Evolutionary conservation across 2,329 filamentous ascomycete species (phyloP).

Genomic region (Phoma herbarum): DNA sequence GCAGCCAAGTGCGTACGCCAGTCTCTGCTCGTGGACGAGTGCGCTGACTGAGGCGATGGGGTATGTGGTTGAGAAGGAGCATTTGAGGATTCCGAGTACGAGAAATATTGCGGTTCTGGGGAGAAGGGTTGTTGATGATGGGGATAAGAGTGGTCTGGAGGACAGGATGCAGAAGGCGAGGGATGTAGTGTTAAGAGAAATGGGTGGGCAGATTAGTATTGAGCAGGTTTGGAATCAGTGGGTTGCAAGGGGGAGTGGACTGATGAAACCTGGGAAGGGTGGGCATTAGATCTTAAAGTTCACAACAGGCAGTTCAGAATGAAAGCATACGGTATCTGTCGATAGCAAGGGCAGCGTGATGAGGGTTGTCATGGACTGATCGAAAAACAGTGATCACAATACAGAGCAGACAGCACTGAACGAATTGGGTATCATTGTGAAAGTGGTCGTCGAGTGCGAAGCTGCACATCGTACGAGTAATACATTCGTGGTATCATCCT

Average conservation of each 20-base stretch:
- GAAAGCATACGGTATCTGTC: background rate
- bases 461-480: constrained; percentile 39
- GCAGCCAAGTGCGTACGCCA: constrained; percentile 77
- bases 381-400: background rate
- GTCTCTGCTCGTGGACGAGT: constrained; percentile 80
- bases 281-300: constrained; percentile 45
- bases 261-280: constrained; percentile 56
- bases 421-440: constrained; percentile 51
- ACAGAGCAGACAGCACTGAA: constrained; percentile 30
- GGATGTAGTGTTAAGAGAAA: constrained; percentile 67
- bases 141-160: constrained; percentile 62
- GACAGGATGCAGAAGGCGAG: constrained; percentile 68
- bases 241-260: constrained; percentile 60
- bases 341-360: background rate
- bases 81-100: constrained; percentile 90
- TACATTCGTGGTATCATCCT: constrained; percentile 51
- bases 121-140: constrained; percentile 51
- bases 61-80: constrained; percentile 80
- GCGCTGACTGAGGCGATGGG: constrained; percentile 75
- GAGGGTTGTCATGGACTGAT: background rate
- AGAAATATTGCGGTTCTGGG: constrained; percentile 85
- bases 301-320: background rate
- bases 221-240: constrained; percentile 58
- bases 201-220: constrained; percentile 51
- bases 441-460: constrained; percentile 39